A percentile compares a stretch with the other conserved stretches of the same genome.
Evolutionary conservation across 305 asterid genomes (phyloP).

Genomic region (Rubia occidens): DNA sequence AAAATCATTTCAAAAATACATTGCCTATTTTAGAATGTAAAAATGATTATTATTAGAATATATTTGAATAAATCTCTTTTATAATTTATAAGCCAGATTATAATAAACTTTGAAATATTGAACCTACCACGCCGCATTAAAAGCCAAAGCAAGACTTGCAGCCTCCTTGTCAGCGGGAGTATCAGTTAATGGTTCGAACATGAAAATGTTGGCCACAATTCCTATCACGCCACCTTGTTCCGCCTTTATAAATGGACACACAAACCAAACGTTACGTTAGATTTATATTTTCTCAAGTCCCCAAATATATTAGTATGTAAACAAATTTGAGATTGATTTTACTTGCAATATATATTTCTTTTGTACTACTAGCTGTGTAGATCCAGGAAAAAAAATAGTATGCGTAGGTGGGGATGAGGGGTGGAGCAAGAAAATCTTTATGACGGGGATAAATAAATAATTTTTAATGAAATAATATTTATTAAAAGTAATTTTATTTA

Average conservation of each 20-base stretch:
- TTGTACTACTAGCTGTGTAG: not conserved
- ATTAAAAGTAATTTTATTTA: too few relatives aligned
- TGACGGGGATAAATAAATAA: too few relatives aligned
- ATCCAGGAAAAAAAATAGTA: too few relatives aligned
- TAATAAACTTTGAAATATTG: not conserved
- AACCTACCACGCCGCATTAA: conserved; percentile 22
- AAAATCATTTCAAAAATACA: too few relatives aligned
- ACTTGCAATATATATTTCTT: not conserved
- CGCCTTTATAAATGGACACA: conserved; percentile 29
- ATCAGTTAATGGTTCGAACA: conserved; percentile 49
- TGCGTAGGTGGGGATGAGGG: too few relatives aligned
- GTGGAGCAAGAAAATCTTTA: too few relatives aligned
- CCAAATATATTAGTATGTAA: not conserved
- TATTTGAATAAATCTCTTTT: too few relatives aligned
- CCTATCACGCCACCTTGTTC: conserved; percentile 49
- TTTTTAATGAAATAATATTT: too few relatives aligned
- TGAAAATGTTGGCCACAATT: conserved; percentile 36
- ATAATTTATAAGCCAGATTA: too few relatives aligned
- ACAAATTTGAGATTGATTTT: not conserved
- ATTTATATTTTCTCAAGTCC: not conserved
- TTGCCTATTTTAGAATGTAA: too few relatives aligned
- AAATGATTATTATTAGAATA: too few relatives aligned
- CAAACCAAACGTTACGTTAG: not conserved
- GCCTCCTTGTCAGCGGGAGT: conserved; percentile 48
- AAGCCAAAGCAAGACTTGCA: conserved; percentile 53